These are phyloP conservation scores for Epichloe uncinata DNA, from an alignment of 2,329 filamentous ascomycete species.

Conservation along the genomic window DNA sequence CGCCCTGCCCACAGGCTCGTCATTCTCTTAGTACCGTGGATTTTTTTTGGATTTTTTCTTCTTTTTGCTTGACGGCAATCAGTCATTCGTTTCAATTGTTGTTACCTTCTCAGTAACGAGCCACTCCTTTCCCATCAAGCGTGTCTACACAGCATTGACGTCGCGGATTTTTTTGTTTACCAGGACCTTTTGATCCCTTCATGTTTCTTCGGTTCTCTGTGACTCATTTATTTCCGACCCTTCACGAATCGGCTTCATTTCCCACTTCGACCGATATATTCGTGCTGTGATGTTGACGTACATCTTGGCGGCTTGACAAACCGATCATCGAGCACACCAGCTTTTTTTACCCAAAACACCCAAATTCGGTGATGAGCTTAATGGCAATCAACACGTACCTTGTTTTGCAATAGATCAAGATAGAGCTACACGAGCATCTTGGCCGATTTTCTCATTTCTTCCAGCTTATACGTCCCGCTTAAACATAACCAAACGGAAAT, in stretches of 20 bases:
- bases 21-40: no score
- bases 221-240: neutral
- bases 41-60: slow-evolving; percentile 8
- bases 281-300: neutral
- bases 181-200: neutral
- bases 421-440: no score
- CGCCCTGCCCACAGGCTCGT: no score
- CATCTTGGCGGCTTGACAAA: neutral
- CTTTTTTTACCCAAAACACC: neutral
- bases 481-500: no score
- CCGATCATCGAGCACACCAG: neutral
- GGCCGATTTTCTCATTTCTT: no score
- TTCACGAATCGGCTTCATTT: neutral
- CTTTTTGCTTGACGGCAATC: slow-evolving; percentile 6
- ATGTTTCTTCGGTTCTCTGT: neutral
- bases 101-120: neutral
- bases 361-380: no score
- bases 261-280: neutral
- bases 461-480: no score
- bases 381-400: no score
- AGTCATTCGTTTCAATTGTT: slow-evolving; percentile 27
- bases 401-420: no score
- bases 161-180: neutral
- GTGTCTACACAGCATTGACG: neutral
- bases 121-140: slow-evolving; percentile 2